phyloP scores from a whole-genome alignment of 2,329 filamentous ascomycete genomes.

The Aspergillus neoniger region DNA sequence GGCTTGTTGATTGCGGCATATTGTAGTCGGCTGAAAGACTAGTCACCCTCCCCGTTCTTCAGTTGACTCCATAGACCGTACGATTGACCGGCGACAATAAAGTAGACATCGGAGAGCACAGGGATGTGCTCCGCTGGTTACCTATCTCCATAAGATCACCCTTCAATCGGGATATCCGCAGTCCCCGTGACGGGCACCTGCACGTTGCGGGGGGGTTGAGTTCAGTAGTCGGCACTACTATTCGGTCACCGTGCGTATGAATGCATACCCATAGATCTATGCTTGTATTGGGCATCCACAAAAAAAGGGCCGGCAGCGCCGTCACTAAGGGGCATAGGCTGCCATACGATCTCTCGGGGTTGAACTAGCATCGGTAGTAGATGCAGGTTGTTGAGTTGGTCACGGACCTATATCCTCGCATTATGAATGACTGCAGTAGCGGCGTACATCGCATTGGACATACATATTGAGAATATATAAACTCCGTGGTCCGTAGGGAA shows the following conservation, averaged over 20 bases:
- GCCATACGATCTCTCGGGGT: neutral
- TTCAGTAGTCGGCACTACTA: neutral
- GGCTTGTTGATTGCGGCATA: neutral
- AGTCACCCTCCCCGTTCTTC: neutral
- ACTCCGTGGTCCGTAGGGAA: neutral
- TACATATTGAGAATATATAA: neutral
- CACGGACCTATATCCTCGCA: neutral
- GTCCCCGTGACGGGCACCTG: conserved; percentile 4
- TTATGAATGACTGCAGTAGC: neutral
- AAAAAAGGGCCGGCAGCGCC: neutral
- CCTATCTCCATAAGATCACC: neutral
- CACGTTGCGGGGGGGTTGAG: neutral
- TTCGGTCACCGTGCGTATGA: neutral
- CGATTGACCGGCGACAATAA: neutral
- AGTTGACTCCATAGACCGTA: neutral
- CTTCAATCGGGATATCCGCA: neutral
- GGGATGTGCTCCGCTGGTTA: neutral
- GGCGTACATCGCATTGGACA: neutral
- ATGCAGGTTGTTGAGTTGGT: neutral
- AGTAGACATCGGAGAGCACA: neutral
- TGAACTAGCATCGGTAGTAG: neutral
- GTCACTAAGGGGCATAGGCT: neutral
- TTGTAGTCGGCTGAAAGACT: neutral
- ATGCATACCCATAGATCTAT: neutral
- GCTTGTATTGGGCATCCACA: neutral